Evolutionary conservation across 208 protist genomes (phyloP).

Genomic region (Acanthamoeba castellanii): DNA sequence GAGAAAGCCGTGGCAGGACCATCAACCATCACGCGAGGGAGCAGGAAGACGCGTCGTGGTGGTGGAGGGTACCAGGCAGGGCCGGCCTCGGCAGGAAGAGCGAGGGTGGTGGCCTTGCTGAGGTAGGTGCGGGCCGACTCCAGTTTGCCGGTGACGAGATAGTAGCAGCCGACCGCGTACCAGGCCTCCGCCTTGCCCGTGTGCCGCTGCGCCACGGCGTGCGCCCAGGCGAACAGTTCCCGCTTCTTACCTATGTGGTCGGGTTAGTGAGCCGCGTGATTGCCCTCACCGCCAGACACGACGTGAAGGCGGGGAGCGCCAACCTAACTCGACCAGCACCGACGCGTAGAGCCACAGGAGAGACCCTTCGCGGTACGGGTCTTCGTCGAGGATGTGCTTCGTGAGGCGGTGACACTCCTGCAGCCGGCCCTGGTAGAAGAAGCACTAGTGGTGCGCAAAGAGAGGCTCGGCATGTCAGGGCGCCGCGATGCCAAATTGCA

Average conservation of each 20-base stretch:
- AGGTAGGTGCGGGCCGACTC: slow-evolving; percentile 43
- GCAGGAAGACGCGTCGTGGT: not conserved
- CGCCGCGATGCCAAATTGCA: too few relatives aligned
- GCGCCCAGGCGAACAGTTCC: slow-evolving; percentile 75
- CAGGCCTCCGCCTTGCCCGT: slow-evolving; percentile 76
- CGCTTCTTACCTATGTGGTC: not conserved
- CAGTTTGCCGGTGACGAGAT: slow-evolving; percentile 75
- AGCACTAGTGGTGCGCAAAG: not conserved
- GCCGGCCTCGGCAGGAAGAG: not conserved
- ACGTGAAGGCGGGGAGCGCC: not conserved
- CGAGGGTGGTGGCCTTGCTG: not conserved
- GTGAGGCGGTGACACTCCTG: not conserved
- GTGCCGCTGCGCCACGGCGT: slow-evolving; percentile 75
- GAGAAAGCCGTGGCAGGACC: not conserved
- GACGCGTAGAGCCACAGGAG: slow-evolving; percentile 5
- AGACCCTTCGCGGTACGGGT: not conserved
- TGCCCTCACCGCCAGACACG: not conserved
- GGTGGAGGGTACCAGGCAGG: not conserved
- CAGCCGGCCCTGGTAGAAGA: slow-evolving; percentile 13
- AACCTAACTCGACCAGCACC: slow-evolving; percentile 16
- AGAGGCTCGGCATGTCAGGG: not conserved
- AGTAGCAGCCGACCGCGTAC: slow-evolving; percentile 86
- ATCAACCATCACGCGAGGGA: too few relatives aligned
- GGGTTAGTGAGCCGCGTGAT: not conserved
- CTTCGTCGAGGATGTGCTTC: not conserved